Base-by-base conservation (phyloP, 805 yeast species). In the Yamadazyma kitorensis region DNA sequence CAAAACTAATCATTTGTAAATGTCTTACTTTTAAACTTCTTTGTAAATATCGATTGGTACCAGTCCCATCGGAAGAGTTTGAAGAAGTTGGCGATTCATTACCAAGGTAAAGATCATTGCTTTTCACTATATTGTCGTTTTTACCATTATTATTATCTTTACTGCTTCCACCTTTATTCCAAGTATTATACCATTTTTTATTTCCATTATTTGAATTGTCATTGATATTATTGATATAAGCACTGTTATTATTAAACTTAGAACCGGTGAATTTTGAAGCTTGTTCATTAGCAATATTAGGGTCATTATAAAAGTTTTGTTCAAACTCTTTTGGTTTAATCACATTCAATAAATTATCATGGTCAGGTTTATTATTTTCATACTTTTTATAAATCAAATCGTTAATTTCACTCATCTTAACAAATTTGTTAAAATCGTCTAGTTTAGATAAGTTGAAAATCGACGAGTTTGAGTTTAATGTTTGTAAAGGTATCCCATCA, bases 1-100 rank as follows among this genome's bases (percentile, higher is more conserved):
- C 87, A 19, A 85, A 63, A 0, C 89, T 84, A 29, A 84, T 79
- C 79, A 83, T 81, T 50, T 83, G 88, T 13, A 84, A 58, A 54
- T 84, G 91, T 15, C 87, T 59, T 18, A 78, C 76, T 34, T 72
- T 71, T 27, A 84, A 61, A 40, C 76, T 77, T 37, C 89, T 60
- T 40, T 78, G 84, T 28, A 80, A 48, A 21, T 46, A 50, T 9
- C 43, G 38, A 29, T 43, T 33, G 4, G 8, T 36, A 26, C 27
- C 31, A 9, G 25, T 28, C 4, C 40, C 26, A 6, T 44, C 24
- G 5, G 46, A 36, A 2, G 46, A 15, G 4, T 24, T 27, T 5
- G 40, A 30, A 10, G 30, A 33, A 10, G 27, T 27, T n/a, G 40
- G 43, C 3, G 21, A 34, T 14, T 24, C 30, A 17, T 14, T 24